Evolutionary conservation across 148 eudicot genomes (phyloP).

Genomic region (Beta vulgaris): DNA sequence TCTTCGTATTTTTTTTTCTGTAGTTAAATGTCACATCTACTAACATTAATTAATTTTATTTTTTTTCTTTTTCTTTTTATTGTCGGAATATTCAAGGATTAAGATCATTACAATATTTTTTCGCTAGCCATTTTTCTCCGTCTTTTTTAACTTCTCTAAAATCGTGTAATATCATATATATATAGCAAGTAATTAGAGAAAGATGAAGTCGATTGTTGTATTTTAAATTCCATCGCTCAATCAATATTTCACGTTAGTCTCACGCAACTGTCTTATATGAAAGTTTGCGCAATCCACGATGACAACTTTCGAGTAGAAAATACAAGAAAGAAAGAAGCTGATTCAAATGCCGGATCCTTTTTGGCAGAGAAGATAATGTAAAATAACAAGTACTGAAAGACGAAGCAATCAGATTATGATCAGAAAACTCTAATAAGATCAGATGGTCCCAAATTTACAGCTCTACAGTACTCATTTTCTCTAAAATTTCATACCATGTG

Average conservation of each 20-base stretch:
- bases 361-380: constrained; percentile 18
- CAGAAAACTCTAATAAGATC: not conserved
- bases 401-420: constrained; percentile 15
- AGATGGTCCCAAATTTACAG: constrained; percentile 32
- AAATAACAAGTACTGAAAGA: constrained; percentile 2
- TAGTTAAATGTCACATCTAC: too few species aligned
- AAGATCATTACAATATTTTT: too few species aligned
- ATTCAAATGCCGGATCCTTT: constrained; percentile 32
- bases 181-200: too few species aligned
- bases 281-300: not conserved
- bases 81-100: too few species aligned
- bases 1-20: too few species aligned
- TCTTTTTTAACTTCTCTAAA: too few species aligned
- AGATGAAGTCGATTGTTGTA: too few species aligned
- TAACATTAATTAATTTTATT: too few species aligned
- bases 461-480: constrained; percentile 3
- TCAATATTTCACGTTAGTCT: not conserved
- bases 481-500: constrained; percentile 20
- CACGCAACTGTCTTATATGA: not conserved
- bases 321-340: constrained; percentile 11
- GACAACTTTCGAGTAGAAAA: not conserved
- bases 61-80: too few species aligned
- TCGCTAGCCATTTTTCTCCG: too few species aligned
- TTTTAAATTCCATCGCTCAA: not conserved
- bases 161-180: too few species aligned